Percentiles rank a stretch among this genome's conserved stretches.
Evolutionary conservation across 2,329 filamentous ascomycete species (phyloP).

Genomic region (Fusarium mundagurra): DNA sequence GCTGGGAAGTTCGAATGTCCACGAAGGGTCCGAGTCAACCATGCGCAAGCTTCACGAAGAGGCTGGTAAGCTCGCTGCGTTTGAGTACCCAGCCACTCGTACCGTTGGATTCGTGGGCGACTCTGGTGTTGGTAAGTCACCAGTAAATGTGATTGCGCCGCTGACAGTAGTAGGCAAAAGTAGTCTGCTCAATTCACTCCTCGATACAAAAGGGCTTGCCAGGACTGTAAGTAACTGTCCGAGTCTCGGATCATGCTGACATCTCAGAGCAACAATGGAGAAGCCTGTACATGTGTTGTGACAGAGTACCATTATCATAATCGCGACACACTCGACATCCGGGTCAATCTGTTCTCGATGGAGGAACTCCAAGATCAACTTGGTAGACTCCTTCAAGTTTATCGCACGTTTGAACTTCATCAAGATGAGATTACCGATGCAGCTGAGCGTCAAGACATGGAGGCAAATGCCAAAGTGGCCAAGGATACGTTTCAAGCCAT

Average conservation of each 20-base stretch:
- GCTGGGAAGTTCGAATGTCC: constrained; percentile 49
- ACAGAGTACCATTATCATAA: constrained; percentile 57
- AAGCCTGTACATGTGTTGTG: constrained; percentile 58
- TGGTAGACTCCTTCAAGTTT: constrained; percentile 48
- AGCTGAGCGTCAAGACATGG: constrained; percentile 37
- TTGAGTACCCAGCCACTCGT: constrained; percentile 51
- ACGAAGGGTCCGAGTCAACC: constrained; percentile 51
- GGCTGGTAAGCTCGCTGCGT: constrained; percentile 48
- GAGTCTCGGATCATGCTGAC: not conserved
- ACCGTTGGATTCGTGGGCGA: constrained; percentile 60
- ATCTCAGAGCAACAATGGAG: constrained; percentile 54
- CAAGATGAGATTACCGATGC: constrained; percentile 33
- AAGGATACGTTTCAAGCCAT: constrained; percentile 51
- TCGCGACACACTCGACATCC: constrained; percentile 45
- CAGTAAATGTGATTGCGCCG: rapidly evolving
- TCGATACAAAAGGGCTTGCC: constrained; percentile 53
- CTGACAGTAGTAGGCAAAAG: constrained; percentile 53
- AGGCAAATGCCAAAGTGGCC: constrained; percentile 48
- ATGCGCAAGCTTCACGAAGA: constrained; percentile 49
- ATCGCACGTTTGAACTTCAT: constrained; percentile 49
- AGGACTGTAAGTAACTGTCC: constrained; percentile 50
- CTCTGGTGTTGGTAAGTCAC: constrained; percentile 54
- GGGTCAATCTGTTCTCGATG: constrained; percentile 47
- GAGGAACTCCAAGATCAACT: constrained; percentile 49
- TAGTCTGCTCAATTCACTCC: constrained; percentile 59